These are phyloP conservation scores for Xylaria flabelliformis DNA, from an alignment of 495 filamentous ascomycete genomes.

Conservation along the genomic window DNA sequence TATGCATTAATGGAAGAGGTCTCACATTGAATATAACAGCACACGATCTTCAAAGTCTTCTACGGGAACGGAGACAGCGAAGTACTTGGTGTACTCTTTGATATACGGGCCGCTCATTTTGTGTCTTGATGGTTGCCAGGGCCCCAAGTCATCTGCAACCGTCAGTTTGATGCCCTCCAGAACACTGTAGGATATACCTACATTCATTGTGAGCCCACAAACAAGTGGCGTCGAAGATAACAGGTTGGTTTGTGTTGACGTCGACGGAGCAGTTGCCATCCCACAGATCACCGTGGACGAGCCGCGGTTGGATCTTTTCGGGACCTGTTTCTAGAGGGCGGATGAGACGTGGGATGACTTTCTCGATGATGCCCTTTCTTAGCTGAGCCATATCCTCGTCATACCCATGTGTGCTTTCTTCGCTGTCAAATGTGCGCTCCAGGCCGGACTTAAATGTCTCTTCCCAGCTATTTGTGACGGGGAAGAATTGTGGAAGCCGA, in stretches of 20 bases:
- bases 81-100: neutral
- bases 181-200: neutral
- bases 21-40: neutral
- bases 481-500: neutral
- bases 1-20: neutral
- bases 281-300: neutral
- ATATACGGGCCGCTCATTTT: neutral
- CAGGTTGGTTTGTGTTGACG: constrained; percentile 1
- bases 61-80: neutral
- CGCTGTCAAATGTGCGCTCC: neutral
- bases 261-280: constrained; percentile 8
- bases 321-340: neutral
- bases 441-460: neutral
- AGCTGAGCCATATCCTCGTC: constrained; percentile 8
- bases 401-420: neutral
- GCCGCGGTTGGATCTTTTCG: constrained; percentile 6
- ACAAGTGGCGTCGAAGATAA: constrained; percentile 5
- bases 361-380: neutral
- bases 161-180: neutral
- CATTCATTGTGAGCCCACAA: constrained; percentile 7
- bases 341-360: constrained; percentile 5
- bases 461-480: constrained; percentile 2
- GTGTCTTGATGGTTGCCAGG: neutral
- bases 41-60: constrained; percentile 14
- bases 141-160: neutral